A percentile compares a stretch with the other conserved stretches of the same genome.
Evolutionary conservation across 164 flowering plant species (phyloP).

Genomic region (Berberis vulgaris): DNA sequence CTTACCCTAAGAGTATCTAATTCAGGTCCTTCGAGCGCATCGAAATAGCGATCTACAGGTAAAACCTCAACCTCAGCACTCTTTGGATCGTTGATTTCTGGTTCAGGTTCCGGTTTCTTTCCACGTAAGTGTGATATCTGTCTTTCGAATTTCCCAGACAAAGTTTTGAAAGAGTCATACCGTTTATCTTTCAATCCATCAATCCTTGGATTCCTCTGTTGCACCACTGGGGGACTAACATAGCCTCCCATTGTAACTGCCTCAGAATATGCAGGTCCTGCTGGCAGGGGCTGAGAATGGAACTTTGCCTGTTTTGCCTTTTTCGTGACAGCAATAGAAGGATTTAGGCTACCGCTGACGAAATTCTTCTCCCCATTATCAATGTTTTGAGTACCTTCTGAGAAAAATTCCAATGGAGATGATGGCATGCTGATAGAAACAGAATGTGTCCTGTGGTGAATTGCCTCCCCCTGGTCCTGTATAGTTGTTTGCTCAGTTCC

Average conservation of each 20-base stretch:
- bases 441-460: slow-evolving; percentile 5
- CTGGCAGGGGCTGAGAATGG: slow-evolving; percentile 58
- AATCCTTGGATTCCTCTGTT: slow-evolving; percentile 19
- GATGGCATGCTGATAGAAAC: slow-evolving; percentile 58
- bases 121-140: slow-evolving; percentile 56
- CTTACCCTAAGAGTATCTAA: slow-evolving; percentile 69
- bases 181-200: slow-evolving; percentile 36
- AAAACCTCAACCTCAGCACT: slow-evolving; percentile 27
- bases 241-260: slow-evolving; percentile 7
- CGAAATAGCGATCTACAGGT: slow-evolving; percentile 65
- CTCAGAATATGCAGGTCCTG: slow-evolving; percentile 18
- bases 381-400: slow-evolving; percentile 24
- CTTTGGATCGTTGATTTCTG: slow-evolving; percentile 11
- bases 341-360: slow-evolving; percentile 6
- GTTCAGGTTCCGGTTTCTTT: slow-evolving; percentile 24
- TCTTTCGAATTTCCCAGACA: slow-evolving; percentile 68
- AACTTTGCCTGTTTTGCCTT: slow-evolving; percentile 25
- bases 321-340: slow-evolving; percentile 4
- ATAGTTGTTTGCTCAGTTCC: slow-evolving; percentile 12
- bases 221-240: not conserved
- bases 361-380: slow-evolving; percentile 14
- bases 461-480: slow-evolving; percentile 5
- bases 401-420: slow-evolving; percentile 30
- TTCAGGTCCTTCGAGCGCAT: slow-evolving; percentile 88
- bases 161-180: slow-evolving; percentile 72